Conservation (phyloP, 306 rosid species). For the Sicyos baderoa region DNA sequence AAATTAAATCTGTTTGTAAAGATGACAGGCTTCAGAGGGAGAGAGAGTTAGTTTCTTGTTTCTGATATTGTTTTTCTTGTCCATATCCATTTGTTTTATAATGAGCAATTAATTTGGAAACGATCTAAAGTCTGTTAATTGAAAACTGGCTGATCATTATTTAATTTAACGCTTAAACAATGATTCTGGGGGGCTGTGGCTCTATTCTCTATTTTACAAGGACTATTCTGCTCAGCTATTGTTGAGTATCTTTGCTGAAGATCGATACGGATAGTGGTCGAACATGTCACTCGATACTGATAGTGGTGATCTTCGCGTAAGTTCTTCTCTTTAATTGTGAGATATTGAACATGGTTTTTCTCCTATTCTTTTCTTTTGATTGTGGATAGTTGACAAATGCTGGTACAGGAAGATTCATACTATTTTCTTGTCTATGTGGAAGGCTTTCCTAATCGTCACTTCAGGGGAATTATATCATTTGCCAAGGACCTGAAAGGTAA, state of each 20-base stretch:
- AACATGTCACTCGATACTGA: constrained; percentile 7
- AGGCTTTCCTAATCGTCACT: constrained; percentile 11
- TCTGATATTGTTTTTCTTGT: constrained; percentile 26
- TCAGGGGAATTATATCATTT: background rate
- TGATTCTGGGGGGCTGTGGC: constrained; percentile 6
- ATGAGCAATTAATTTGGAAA: constrained; percentile 25
- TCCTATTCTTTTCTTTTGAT: background rate
- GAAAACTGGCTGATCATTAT: background rate
- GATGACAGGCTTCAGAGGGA: constrained; percentile 33
- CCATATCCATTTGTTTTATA: constrained; percentile 26
- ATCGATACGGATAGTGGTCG: background rate
- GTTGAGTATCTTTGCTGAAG: background rate
- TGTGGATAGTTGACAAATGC: constrained; percentile 12
- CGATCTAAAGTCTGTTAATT: constrained; percentile 19
- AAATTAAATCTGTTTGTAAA: constrained; percentile 32
- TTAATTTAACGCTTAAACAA: too few relatives aligned
- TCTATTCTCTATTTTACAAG: constrained; percentile 10
- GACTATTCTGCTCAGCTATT: background rate
- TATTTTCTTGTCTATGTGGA: constrained; percentile 10
- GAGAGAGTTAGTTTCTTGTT: constrained; percentile 30
- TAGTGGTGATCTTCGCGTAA: constrained; percentile 11
- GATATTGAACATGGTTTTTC: background rate
- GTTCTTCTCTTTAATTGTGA: background rate
- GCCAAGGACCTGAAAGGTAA: background rate
- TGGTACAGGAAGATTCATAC: background rate